Evolutionary conservation across 371 early-diverging fungal genomes (phyloP).

Genomic region (Mortierella polycephala): DNA sequence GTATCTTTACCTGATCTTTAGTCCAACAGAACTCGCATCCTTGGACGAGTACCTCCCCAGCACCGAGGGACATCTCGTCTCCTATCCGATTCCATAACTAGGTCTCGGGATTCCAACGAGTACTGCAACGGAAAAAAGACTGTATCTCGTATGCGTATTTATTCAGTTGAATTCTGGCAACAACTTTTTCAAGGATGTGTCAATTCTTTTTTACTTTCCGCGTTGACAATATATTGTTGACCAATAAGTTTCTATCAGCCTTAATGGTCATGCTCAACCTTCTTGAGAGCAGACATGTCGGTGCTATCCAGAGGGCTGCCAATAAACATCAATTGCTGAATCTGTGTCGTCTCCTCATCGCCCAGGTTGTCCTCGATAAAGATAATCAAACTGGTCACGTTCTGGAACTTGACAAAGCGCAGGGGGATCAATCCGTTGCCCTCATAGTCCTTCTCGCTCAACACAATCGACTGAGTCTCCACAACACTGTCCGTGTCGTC

Average conservation of each 20-base stretch:
- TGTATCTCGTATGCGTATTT: too few relatives aligned
- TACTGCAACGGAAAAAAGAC: too few relatives aligned
- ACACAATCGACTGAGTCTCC: conserved; percentile 79
- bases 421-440: conserved; percentile 73
- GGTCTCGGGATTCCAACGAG: not conserved
- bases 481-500: conserved; percentile 84
- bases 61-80: conserved; percentile 80
- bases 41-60: conserved; percentile 83
- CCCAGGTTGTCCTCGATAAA: conserved; percentile 87
- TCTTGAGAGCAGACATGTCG: conserved; percentile 60
- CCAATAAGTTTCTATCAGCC: too few relatives aligned
- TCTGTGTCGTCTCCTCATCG: conserved; percentile 83
- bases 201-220: not conserved
- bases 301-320: conserved; percentile 75
- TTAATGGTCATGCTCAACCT: conserved; percentile 52
- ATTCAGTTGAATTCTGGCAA: too few relatives aligned
- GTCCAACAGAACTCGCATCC: conserved; percentile 66
- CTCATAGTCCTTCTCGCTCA: conserved; percentile 76
- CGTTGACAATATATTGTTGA: too few relatives aligned
- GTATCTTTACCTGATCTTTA: conserved; percentile 89
- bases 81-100: conserved; percentile 14
- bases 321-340: conserved; percentile 82
- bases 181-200: too few relatives aligned
- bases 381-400: conserved; percentile 75
- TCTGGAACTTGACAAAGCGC: conserved; percentile 95